Evolutionary conservation across 169 alveolate species (phyloP), one percentile per base, ranked within the genome.

Genomic region (Plasmodium knowlesi): DNA sequence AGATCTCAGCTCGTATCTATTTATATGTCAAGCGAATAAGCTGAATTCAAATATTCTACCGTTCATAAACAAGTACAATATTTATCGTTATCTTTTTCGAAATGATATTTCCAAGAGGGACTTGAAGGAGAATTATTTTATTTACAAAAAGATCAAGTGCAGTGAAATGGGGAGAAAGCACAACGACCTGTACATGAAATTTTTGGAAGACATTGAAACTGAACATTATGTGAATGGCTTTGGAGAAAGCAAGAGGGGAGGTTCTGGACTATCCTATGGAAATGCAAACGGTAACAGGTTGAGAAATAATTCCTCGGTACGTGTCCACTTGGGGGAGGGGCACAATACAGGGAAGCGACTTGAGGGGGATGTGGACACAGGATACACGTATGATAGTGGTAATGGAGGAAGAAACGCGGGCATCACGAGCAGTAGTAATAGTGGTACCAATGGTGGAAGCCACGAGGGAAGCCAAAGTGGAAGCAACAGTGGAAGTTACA

Each of bases 11-110:
- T 67, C 82, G 19, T 86, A 86, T 46, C 46, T 76, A 19, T 86
- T 74, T 43, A 86, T 86, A 32, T 86, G 93, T 30, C 84, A 86
- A 54, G 53, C 37, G 84, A 86, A 86, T 34, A 86, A 76, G 39
- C 25, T 28, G 8, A 86, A 86, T 53, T 50, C 82, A 2, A 86
- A 76, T 28, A 74, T 86, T 28, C 22, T 86, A 6, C 67, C 39
- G 32, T 86, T 86, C 67, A 86, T 86, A 76, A 86, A 78, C 39
- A 86, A 76, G 32, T 70, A 74, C 67, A 53, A 86, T 19, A 86
- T 86, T 50, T 72, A 86, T 30, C 85, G 32, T 16, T 54, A 61
- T 73, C 25, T 86, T 30, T 86, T 86, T 74, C 67, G 54, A 12
- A 86, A 86, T 76, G 83, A 70, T 53, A 28, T 86, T 22, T 78